Evolutionary conservation across 2,329 filamentous ascomycete genomes (phyloP).

Genomic region (Pseudogymnoascus pannorum): DNA sequence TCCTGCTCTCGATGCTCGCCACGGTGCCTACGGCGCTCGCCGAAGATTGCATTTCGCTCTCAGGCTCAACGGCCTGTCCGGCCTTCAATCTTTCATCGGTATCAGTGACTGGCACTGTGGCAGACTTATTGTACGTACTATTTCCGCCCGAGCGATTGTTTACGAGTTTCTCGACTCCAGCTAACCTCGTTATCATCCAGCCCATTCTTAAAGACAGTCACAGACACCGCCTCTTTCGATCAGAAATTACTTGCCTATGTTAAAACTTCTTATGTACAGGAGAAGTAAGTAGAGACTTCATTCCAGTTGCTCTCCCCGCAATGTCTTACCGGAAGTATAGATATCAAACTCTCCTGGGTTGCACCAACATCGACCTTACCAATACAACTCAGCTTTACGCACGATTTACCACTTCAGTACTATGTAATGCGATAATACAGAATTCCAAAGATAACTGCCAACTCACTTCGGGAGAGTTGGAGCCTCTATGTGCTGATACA

Average conservation of each 20-base stretch:
- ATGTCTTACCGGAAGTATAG: conserved; percentile 41
- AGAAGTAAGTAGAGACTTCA: conserved; percentile 53
- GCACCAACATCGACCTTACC: conserved; percentile 65
- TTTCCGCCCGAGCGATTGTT: not conserved
- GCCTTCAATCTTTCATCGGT: conserved; percentile 68
- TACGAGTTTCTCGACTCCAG: not conserved
- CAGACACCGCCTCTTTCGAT: conserved; percentile 71
- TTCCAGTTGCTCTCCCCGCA: conserved; percentile 6
- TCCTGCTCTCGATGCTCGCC: conserved; percentile 26
- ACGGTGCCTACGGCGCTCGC: conserved; percentile 25
- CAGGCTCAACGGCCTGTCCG: conserved; percentile 61
- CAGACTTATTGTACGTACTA: conserved; percentile 12
- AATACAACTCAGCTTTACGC: conserved; percentile 82
- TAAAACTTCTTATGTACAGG: conserved; percentile 62
- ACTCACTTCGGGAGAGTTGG: conserved; percentile 55
- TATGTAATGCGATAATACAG: conserved; percentile 92
- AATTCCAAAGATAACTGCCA: conserved; percentile 68
- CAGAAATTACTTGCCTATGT: conserved; percentile 65
- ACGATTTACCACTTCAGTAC: conserved; percentile 81
- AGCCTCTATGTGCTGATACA: conserved; percentile 79
- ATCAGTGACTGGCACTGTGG: conserved; percentile 34
- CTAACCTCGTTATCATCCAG: conserved; percentile 39
- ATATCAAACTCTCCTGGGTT: conserved; percentile 76
- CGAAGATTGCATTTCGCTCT: conserved; percentile 54
- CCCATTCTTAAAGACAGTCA: conserved; percentile 79